phyloP scores from a whole-genome alignment of 768 basidiomycete species.

The Artomyces pyxidatus region DNA sequence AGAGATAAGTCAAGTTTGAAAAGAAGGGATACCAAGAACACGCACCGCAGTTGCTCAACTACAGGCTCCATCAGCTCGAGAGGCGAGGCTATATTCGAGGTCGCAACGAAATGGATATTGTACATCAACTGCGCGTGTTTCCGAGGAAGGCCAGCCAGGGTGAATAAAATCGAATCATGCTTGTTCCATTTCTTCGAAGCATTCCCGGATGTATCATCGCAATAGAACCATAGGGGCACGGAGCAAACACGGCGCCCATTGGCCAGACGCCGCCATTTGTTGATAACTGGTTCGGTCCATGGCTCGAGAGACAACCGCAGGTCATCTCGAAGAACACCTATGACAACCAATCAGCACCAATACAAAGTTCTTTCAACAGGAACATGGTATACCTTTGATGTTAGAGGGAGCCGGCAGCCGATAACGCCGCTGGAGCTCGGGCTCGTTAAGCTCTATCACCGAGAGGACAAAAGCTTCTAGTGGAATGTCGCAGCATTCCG shows the following conservation, averaged over 20 bases:
- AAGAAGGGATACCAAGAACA: not conserved
- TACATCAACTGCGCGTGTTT: slow-evolving; percentile 23
- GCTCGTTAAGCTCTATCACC: too few species aligned
- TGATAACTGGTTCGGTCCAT: too few species aligned
- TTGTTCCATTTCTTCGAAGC: slow-evolving; percentile 41
- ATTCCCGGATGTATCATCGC: slow-evolving; percentile 39
- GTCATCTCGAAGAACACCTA: too few species aligned
- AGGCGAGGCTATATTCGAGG: slow-evolving; percentile 33
- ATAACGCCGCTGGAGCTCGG: not conserved
- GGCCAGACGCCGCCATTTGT: too few species aligned
- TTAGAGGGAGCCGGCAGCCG: not conserved
- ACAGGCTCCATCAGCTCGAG: slow-evolving; percentile 34
- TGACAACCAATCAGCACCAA: too few species aligned
- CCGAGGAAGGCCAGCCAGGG: slow-evolving; percentile 29
- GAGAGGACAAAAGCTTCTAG: not conserved
- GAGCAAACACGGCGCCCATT: slow-evolving; percentile 19
- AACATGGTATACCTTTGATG: too few species aligned
- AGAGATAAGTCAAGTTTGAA: not conserved
- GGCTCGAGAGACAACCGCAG: too few species aligned
- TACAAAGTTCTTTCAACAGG: too few species aligned
- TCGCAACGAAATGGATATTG: slow-evolving; percentile 34
- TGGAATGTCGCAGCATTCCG: not conserved
- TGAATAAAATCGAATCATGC: slow-evolving; percentile 33
- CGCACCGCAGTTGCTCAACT: slow-evolving; percentile 23
- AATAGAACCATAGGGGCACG: slow-evolving; percentile 33